Conservation (phyloP, 352 stramenopile genomes). For the Globisporangium yorkense region DNA sequence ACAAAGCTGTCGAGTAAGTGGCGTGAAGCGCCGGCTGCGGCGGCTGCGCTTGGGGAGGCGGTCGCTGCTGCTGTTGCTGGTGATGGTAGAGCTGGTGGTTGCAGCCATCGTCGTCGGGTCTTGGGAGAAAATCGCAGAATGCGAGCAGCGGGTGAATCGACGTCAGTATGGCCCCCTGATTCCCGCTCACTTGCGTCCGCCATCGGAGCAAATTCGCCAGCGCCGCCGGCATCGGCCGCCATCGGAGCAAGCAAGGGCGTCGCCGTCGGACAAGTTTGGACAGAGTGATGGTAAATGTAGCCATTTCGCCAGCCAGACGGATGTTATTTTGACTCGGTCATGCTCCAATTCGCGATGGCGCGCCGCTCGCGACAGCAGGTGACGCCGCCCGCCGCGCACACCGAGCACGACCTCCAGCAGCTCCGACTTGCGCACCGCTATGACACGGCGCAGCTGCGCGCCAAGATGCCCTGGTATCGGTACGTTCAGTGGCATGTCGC, state of each 20-base stretch:
- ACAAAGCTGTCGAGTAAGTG: constrained; percentile 10
- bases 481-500: constrained; percentile 14
- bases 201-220: not conserved
- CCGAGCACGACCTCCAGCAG: constrained; percentile 14
- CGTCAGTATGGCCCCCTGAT: not conserved
- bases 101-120: not conserved
- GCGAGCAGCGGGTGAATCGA: not conserved
- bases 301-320: not conserved
- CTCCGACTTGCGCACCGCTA: constrained; percentile 15
- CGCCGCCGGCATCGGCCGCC: no score
- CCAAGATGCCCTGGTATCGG: constrained; percentile 65
- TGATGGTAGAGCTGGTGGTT: not conserved
- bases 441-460: constrained; percentile 12
- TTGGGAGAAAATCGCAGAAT: not conserved
- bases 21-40: constrained; percentile 12
- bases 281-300: not conserved
- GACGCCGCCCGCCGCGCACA: not conserved
- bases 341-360: not conserved
- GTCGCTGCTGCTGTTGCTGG: not conserved
- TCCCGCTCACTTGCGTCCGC: not conserved
- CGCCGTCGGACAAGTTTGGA: not conserved
- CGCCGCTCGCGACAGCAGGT: not conserved
- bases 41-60: not conserved
- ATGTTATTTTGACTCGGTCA: no score
- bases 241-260: not conserved